Evolutionary conservation across 352 stramenopile species (phyloP).

Genomic region (Blastocystis sp.): DNA sequence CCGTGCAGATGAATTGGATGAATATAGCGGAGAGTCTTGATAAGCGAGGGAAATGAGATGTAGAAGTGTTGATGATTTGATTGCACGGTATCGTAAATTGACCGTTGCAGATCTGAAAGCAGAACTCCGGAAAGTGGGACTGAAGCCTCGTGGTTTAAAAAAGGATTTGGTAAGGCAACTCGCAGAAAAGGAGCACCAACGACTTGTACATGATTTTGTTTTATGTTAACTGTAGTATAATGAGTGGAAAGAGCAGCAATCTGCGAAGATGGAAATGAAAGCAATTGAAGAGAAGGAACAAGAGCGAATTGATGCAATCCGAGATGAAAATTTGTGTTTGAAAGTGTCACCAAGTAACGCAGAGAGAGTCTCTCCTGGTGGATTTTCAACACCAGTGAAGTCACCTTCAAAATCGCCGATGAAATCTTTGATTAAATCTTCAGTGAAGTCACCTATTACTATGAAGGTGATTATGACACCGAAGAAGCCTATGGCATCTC

Average conservation of each 20-base stretch:
- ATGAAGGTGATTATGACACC: too few species aligned
- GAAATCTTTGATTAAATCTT: too few species aligned
- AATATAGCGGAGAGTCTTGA: slow-evolving; percentile 34
- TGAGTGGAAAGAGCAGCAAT: slow-evolving; percentile 9
- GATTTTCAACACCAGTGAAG: not conserved
- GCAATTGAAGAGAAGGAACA: not conserved
- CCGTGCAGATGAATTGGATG: not conserved
- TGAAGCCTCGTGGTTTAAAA: slow-evolving; percentile 19
- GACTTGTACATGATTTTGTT: not conserved
- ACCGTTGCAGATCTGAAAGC: slow-evolving; percentile 34
- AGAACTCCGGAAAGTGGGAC: not conserved
- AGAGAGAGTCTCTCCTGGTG: not conserved
- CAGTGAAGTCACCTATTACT: too few species aligned
- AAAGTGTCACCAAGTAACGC: not conserved
- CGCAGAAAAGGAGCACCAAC: slow-evolving; percentile 26
- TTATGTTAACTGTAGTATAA: slow-evolving; percentile 12
- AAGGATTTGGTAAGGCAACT: not conserved
- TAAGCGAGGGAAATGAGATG: not conserved
- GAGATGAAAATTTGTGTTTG: not conserved
- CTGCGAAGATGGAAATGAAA: not conserved
- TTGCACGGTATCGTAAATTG: not conserved
- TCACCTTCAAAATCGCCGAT: too few species aligned
- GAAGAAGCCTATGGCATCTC: too few species aligned
- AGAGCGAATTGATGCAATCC: not conserved
- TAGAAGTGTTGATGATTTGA: slow-evolving; percentile 30